Percentiles rank a stretch among this genome's conserved stretches.
Conservation (phyloP, 2,329 filamentous ascomycete species). For the Pseudogymnoascus sp. region DNA sequence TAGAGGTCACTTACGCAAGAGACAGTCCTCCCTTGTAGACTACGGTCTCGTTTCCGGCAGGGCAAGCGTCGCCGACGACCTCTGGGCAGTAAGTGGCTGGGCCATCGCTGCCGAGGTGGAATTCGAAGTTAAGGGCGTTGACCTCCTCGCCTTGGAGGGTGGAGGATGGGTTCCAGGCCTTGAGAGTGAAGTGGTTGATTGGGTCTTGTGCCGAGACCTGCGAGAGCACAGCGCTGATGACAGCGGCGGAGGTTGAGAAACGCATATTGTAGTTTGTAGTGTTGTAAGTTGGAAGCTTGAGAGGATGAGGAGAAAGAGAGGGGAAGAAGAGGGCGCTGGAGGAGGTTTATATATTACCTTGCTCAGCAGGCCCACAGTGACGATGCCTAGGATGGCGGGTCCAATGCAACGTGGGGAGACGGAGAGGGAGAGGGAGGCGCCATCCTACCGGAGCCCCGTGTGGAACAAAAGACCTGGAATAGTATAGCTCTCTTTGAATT, state of each 20-base stretch:
- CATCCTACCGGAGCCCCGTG: background rate
- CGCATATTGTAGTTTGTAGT: background rate
- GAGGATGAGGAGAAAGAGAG: background rate
- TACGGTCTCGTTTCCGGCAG: slow-evolving; percentile 40
- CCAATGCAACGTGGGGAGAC: background rate
- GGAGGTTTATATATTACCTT: slow-evolving; percentile 2
- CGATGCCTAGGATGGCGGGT: background rate
- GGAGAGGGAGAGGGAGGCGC: background rate
- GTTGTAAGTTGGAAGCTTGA: background rate
- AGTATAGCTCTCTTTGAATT: background rate
- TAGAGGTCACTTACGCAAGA: slow-evolving; percentile 26
- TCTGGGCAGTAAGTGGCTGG: slow-evolving; percentile 44
- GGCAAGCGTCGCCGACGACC: slow-evolving; percentile 34
- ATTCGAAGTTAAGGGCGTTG: slow-evolving; percentile 40
- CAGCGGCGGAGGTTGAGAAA: background rate
- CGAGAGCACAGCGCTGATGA: background rate
- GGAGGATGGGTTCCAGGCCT: slow-evolving; percentile 26
- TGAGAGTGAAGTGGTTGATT: slow-evolving; percentile 35
- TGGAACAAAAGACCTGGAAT: background rate
- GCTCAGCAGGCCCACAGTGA: background rate
- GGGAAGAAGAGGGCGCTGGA: background rate
- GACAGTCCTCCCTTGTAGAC: slow-evolving; percentile 32
- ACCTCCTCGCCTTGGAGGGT: slow-evolving; percentile 38
- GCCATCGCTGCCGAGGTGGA: slow-evolving; percentile 42
- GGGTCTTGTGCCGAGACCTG: slow-evolving; percentile 11